Evolutionary conservation across 768 basidiomycete genomes (phyloP), one percentile per base, ranked within the genome.

Genomic region (Tubosaeta sp.): DNA sequence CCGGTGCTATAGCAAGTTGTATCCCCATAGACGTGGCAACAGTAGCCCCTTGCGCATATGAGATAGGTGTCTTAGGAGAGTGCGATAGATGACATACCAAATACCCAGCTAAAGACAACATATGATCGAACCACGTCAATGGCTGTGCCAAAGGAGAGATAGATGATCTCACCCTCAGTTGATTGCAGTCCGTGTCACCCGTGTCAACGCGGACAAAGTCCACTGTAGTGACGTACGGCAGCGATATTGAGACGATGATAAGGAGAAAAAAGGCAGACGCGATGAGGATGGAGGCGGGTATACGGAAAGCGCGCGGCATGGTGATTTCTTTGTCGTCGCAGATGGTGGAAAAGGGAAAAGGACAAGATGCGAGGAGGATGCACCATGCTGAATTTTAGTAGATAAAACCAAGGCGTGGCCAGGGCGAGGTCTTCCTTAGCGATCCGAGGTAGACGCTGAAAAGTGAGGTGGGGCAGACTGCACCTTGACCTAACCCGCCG

Each of bases 241-340:
- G 71, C 14, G 87, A 90, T 44, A 90, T 74, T 12, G 87, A 82
- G 29, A 82, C 78, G 55, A 90, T 69, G 63, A 89, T 72, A 57
- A 77, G 78, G 54, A 90, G 77, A 2, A 84, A 75, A 51, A 88
- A 77, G 24, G 88, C 87, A 40, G 66, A 69, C 59, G 80, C 71
- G 48, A 88, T 69, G 57, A 81, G 74, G 56, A 81, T 65, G 32
- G 79, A 58, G 30, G 81, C 84, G 3, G 83, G 82, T 53, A 88
- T 71, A 60, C 83, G 83, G 69, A 84, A 81, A 24, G 68, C 59
- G 54, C 81, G 76, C 19, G 71, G 54, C 75, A 76, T 79, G 39
- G 6, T 46, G 55, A 31, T n/a, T 11, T 32, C 12, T 36, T 43
- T 13, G 48, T 30, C 24, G 54, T 30, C 27, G 31, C 10, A 43